Evolutionary conservation across 2,329 filamentous ascomycete species (phyloP).

Genomic region (Magnaporthiopsis poae): DNA sequence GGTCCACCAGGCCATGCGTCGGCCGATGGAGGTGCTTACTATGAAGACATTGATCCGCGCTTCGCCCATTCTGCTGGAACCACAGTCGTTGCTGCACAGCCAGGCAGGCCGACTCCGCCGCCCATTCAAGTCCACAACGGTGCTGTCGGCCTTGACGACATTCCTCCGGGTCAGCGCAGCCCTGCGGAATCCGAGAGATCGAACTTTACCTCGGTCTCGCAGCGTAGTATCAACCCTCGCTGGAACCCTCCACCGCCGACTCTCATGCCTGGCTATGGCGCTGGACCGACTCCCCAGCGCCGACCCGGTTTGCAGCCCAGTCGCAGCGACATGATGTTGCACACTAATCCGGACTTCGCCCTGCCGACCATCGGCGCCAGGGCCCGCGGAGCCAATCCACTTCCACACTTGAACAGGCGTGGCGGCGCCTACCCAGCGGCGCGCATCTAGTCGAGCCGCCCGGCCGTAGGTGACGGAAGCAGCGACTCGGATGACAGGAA

Average conservation of each 20-base stretch:
- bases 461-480: no score
- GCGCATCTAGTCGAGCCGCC: not conserved
- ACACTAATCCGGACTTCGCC: no score
- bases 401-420: no score
- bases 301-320: no score
- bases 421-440: conserved; percentile 34
- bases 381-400: no score
- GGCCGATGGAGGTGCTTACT: conserved; percentile 34
- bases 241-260: conserved; percentile 57
- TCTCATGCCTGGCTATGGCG: conserved; percentile 22
- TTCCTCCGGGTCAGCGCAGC: conserved; percentile 47
- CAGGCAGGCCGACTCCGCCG: not conserved
- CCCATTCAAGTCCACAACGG: not conserved
- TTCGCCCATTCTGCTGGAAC: conserved; percentile 46
- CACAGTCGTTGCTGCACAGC: conserved; percentile 16
- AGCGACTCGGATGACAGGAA: no score
- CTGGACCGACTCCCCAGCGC: no score
- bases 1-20: no score
- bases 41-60: conserved; percentile 85
- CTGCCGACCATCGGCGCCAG: no score
- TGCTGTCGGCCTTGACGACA: conserved; percentile 22
- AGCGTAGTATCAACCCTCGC: conserved; percentile 76
- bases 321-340: no score
- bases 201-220: conserved; percentile 82
- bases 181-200: conserved; percentile 70